Conservation (phyloP, 352 stramenopile species). For the Phytophthora tentaculata region DNA sequence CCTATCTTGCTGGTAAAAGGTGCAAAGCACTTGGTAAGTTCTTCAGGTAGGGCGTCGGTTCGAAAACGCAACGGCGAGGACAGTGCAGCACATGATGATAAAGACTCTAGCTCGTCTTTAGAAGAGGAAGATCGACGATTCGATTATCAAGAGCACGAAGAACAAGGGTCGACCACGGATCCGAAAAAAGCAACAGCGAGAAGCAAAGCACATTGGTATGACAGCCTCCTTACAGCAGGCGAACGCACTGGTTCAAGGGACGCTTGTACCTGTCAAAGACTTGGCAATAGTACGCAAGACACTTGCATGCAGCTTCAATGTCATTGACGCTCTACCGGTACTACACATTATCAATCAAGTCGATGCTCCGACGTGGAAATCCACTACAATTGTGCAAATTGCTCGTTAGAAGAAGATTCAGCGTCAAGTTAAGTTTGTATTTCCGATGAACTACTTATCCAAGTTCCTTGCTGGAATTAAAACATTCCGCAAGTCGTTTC, state of each 20-base stretch:
- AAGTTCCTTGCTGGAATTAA: constrained; percentile 10
- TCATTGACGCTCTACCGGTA: no score
- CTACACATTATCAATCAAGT: no score
- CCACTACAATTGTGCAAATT: background rate
- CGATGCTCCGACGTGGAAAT: no score
- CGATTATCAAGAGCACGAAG: background rate
- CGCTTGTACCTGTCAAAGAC: constrained; percentile 10
- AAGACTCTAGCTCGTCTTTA: background rate
- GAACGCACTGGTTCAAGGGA: constrained; percentile 8
- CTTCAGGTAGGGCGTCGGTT: background rate
- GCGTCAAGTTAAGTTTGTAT: constrained; percentile 1
- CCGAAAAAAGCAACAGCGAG: background rate
- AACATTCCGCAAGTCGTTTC: constrained; percentile 2
- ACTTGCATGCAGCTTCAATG: no score
- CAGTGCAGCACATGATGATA: background rate
- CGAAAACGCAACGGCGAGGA: background rate
- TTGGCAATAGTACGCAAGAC: background rate
- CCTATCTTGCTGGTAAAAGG: no score
- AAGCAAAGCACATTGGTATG: background rate
- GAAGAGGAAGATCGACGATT: background rate
- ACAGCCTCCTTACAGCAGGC: background rate
- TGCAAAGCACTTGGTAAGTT: no score
- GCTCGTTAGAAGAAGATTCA: constrained; percentile 1
- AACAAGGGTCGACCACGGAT: constrained; percentile 2
- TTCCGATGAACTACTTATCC: background rate